Evolutionary conservation across 345 rosid species (phyloP).

Genomic region (Isatis tinctoria): DNA sequence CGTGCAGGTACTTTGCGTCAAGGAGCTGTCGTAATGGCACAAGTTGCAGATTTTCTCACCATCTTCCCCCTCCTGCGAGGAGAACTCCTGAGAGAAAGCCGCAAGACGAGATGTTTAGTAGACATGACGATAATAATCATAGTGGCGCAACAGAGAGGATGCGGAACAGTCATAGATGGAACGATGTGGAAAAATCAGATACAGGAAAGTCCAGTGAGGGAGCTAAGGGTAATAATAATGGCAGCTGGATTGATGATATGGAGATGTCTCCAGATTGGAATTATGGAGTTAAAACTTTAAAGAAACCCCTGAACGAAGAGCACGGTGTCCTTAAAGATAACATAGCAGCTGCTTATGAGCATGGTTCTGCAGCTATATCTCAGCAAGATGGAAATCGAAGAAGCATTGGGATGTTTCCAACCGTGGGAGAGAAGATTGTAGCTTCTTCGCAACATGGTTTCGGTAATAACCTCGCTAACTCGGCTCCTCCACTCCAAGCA

Average conservation of each 20-base stretch:
- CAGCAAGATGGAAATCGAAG: slow-evolving; percentile 22
- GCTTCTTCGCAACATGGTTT: slow-evolving; percentile 20
- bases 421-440: slow-evolving; percentile 1
- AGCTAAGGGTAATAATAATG: slow-evolving; percentile 34
- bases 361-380: slow-evolving; percentile 20
- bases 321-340: slow-evolving; percentile 21
- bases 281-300: slow-evolving; percentile 37
- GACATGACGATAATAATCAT: slow-evolving; percentile 24
- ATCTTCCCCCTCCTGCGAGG: slow-evolving; percentile 28
- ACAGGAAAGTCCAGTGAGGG: slow-evolving; percentile 35
- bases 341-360: slow-evolving; percentile 24
- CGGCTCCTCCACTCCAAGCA: slow-evolving; percentile 34
- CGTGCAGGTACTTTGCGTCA: slow-evolving; percentile 76
- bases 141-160: slow-evolving; percentile 38
- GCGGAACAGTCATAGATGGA: slow-evolving; percentile 43
- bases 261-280: slow-evolving; percentile 95
- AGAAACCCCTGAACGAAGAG: slow-evolving; percentile 34
- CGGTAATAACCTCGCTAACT: slow-evolving; percentile 22
- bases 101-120: slow-evolving; percentile 37
- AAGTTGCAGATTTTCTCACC: slow-evolving; percentile 76
- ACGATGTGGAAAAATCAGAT: slow-evolving; percentile 29
- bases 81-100: slow-evolving; percentile 55
- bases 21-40: slow-evolving; percentile 85
- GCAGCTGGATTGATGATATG: slow-evolving; percentile 57
- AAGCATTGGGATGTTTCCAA: slow-evolving; percentile 28